Evolutionary conservation across 2,329 filamentous ascomycete genomes (phyloP), one percentile per base, ranked within the genome.

Genomic region (Didymella glomerata): DNA sequence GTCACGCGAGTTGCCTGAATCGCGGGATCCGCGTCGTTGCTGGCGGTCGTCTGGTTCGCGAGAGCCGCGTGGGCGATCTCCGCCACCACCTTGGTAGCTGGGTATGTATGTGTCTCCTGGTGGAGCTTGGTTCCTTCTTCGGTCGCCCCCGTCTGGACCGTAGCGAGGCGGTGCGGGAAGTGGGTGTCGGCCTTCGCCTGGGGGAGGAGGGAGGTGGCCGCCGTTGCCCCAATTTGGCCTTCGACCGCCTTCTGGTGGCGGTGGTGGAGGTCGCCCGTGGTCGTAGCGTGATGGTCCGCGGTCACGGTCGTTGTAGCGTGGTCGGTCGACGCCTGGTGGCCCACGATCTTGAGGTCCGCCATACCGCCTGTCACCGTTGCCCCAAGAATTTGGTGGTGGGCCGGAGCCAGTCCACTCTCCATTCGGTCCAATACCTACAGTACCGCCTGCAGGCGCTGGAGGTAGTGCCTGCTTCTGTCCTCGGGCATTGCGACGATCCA

Each of bases 401-500:
- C 77, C 79, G 32, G 76, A 68, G 36, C 77, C 77, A n/a, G n/a
- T 87, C 87, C 82, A 88, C 63, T 87, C 84, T 30, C 82, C 82
- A 60, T 86, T 85, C 10, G 84, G 82, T 11, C 84, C 86, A 70
- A 92, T 87, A 14, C 94, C 94, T 3, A 97, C 93, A 1, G 92
- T 93, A 4, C 92, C 94, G 13, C 93, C 94, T 67, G 94, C 93
- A 0, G 95, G 95, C 0, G 94, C 95, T 13, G 95, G 94, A 4
- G 94, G 94, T 11, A 94, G 84, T 22, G 89, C 90, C 22, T 90
- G 90, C 72, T 92, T 92, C 70, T 95, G 90, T 58, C 93, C 90
- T 66, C 96, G 90, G 68, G 93, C 94, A 78, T 94, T 96, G 75
- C 93, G 88, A 49, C 94, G 87, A 75, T 99, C 95, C n/a, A 98